phyloP scores from a whole-genome alignment of 192 early-diverging fungal genomes.

The Backusella tarrabulga region DNA sequence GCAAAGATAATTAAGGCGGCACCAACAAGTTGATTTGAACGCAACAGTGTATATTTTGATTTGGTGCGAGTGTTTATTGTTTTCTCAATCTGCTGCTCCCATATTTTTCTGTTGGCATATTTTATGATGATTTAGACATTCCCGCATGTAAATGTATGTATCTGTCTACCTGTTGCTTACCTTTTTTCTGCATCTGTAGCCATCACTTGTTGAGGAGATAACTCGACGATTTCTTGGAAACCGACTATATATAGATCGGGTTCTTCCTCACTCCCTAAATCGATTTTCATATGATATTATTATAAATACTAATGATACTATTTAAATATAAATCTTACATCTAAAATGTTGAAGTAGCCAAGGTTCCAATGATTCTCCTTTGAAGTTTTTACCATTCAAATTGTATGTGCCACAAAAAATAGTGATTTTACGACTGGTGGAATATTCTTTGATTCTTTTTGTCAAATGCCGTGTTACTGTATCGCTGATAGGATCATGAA shows the following conservation, averaged over 20 bases:
- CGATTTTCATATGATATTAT: neutral
- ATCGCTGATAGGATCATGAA: constrained; percentile 56
- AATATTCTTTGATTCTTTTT: constrained; percentile 58
- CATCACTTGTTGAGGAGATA: constrained; percentile 71
- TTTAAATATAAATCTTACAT: constrained; percentile 24
- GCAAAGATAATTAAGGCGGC: constrained; percentile 89
- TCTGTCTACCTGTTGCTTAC: constrained; percentile 34
- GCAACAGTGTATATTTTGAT: constrained; percentile 72
- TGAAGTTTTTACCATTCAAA: constrained; percentile 77
- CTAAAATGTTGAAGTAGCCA: constrained; percentile 60
- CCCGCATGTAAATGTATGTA: constrained; percentile 20
- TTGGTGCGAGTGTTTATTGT: constrained; percentile 42
- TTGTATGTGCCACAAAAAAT: constrained; percentile 91
- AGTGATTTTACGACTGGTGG: constrained; percentile 51
- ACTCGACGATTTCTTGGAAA: constrained; percentile 96
- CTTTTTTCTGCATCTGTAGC: constrained; percentile 62
- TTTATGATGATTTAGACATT: neutral
- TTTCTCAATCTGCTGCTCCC: constrained; percentile 52
- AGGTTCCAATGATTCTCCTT: constrained; percentile 58
- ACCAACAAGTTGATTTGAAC: constrained; percentile 88
- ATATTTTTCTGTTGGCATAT: constrained; percentile 24
- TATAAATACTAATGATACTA: neutral
- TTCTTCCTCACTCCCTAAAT: constrained; percentile 22
- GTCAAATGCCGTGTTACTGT: constrained; percentile 33
- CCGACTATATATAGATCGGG: constrained; percentile 89